Conservation (phyloP, 1,284 basidiomycete species). For the Cutaneotrichosporon arboriforme region DNA sequence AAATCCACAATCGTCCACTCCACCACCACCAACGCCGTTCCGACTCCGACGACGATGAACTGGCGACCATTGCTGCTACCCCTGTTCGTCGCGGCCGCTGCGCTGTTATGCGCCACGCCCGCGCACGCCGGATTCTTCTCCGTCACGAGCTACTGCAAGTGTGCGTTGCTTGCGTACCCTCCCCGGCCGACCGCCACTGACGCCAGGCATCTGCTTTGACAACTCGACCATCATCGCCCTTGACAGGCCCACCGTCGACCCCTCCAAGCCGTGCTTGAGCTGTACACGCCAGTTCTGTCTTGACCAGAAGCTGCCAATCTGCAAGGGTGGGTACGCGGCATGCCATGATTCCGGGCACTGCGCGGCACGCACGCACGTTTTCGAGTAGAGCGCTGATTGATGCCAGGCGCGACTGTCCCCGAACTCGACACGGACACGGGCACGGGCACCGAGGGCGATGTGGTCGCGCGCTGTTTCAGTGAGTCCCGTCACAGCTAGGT, state of each 20-base stretch:
- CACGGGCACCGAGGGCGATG: conserved; percentile 92
- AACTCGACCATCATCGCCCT: conserved; percentile 83
- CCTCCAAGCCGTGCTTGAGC: conserved; percentile 79
- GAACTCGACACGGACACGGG: conserved; percentile 85
- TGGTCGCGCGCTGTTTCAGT: conserved; percentile 94
- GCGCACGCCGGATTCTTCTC: conserved; percentile 26
- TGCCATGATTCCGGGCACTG: not conserved
- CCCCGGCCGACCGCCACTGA: not conserved
- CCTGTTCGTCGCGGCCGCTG: conserved; percentile 3
- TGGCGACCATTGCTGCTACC: not conserved
- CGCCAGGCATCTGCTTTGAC: conserved; percentile 79
- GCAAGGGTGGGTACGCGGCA: conserved; percentile 44
- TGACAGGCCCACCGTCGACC: conserved; percentile 66
- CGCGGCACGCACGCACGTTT: not conserved
- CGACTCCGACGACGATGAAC: no score
- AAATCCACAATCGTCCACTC: not conserved
- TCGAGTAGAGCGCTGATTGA: not conserved
- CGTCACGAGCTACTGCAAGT: conserved; percentile 46
- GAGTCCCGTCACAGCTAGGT: no score
- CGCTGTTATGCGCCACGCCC: conserved; percentile 1
- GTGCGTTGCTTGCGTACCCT: conserved; percentile 19
- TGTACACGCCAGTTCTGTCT: conserved; percentile 95
- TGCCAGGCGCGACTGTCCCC: conserved; percentile 67
- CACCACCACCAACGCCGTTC: no score
- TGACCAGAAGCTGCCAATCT: conserved; percentile 83